Base-by-base conservation (phyloP, 177 flowering plant species). In the Vitis hybrid region DNA sequence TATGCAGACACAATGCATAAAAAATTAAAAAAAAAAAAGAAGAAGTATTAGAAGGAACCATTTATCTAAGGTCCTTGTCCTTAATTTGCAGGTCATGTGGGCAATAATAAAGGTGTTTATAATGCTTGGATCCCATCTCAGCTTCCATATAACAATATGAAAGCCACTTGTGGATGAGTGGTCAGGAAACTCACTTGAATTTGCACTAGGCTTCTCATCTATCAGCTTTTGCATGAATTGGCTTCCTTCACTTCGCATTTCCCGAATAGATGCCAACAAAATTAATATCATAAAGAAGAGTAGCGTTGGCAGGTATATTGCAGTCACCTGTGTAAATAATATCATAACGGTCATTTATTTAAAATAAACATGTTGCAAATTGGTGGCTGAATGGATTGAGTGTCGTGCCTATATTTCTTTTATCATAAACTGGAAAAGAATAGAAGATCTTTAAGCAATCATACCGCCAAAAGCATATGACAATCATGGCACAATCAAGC, bases 291-390 rank as follows among this genome's bases (percentile, higher is more conserved):
- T 94, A 92, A 19, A 90, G 50, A 52, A 94, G 97, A 74, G 97
- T 92, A 39, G 97, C 93, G 78, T 94, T 94, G 65, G 75, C 97
- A 10, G 98, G 98, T 76, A 92, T 83, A 78, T 94, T 94, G 83
- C 98, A 94, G 69, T 94, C 96, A 77, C 98, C 97, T 91, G 65
- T 21, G 62, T 4, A 67, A 74, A 64, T 26, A 56, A 59, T 9
- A 66, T 33, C 16, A 39, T 8, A 21, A 7, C 8, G 45, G 6
- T 39, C 2, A 39, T 39, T 4, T 39, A 7, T 39, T 39, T 39
- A 39, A 39, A 39, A 39, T 1, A 39, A 39, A 39, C 5, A 39
- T 39, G 45, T 39, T 39, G 45, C 45, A 39, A 39, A 39, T 7
- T 39, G 7, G 8, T 39, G 45, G 0, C 8, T 6, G 45, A 39